Evolutionary conservation across 2,329 filamentous ascomycete species (phyloP), one percentile per base, ranked within the genome.

Genomic region (Penicillium sp.): DNA sequence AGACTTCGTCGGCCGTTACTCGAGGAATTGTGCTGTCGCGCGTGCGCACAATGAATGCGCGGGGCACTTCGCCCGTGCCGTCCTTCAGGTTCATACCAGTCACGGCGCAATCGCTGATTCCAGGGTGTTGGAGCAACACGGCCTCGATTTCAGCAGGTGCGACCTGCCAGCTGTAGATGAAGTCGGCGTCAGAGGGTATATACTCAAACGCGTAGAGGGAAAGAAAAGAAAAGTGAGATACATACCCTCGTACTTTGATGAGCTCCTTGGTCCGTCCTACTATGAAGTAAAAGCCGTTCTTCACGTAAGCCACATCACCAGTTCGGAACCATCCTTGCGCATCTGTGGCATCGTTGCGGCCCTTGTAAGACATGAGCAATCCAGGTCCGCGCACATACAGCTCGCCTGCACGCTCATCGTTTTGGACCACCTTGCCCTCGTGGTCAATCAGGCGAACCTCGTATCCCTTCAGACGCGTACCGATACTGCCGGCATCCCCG

Each of bases 91-190:
- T 66, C 28, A 75, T 67, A 1, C 75, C 75, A 6, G 72, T 72
- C 2, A 78, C 74, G 4, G 73, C 76, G 5, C 68, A 75, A 53
- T 78, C 76, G 25, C 58, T 52, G 47, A 78, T 72, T 1, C 57
- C 62, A 1, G 72, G 71, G 55, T 77, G 74, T 38, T 70, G 66
- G 4, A 77, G 63, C 1, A 78, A 66, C 4, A 74, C 61, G 0
- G 62, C 66, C 56, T 78, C 75, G n/a, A 78, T 55, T 52, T 78
- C 76, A 2, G 74, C 70, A 0, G 76, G 76, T 3, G 74, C 66
- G 0, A 77, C 74, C 64, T 76, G 74, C 72, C 73, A 77, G 43
- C 71, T 72, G 38, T 18, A 10, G 8, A 18, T 18, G 39, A 18
- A 32, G 25, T 37, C 4, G 4, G 12, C 9, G 25, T 27, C 3